phyloP scores from a whole-genome alignment of 2,329 filamentous ascomycete genomes.

The Hymenoscyphus albidus region DNA sequence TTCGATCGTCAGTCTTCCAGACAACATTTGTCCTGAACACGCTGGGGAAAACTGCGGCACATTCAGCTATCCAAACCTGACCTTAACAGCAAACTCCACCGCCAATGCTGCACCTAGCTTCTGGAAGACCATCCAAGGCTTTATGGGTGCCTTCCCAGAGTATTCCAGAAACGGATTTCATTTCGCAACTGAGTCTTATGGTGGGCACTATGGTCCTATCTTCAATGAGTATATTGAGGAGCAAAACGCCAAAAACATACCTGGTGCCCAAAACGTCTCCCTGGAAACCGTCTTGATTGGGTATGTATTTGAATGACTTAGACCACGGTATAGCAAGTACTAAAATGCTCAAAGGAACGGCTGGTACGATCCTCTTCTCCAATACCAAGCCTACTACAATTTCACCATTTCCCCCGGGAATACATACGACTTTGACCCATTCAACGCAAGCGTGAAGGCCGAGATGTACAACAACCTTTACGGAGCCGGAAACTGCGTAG shows the following conservation, averaged over 20 bases:
- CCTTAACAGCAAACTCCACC: conserved; percentile 50
- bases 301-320: conserved; percentile 10
- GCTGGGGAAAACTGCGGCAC: conserved; percentile 49
- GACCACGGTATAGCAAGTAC: background rate
- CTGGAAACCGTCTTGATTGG: conserved; percentile 51
- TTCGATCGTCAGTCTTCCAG: conserved; percentile 42
- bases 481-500: conserved; percentile 56
- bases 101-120: conserved; percentile 52
- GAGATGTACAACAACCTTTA: conserved; percentile 58
- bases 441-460: conserved; percentile 45
- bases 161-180: conserved; percentile 48
- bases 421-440: conserved; percentile 52
- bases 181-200: conserved; percentile 54
- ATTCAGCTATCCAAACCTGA: conserved; percentile 48
- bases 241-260: conserved; percentile 56
- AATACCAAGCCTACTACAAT: conserved; percentile 56
- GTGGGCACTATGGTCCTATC: conserved; percentile 55
- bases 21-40: conserved; percentile 48
- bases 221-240: conserved; percentile 56
- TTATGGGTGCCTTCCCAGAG: conserved; percentile 57
- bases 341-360: conserved; percentile 41
- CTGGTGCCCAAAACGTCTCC: conserved; percentile 44
- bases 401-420: conserved; percentile 53
- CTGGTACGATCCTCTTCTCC: conserved; percentile 53
- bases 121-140: conserved; percentile 59